These are phyloP conservation scores for Carpinus viminea DNA, from an alignment of 306 rosid species.

Conservation along the genomic window DNA sequence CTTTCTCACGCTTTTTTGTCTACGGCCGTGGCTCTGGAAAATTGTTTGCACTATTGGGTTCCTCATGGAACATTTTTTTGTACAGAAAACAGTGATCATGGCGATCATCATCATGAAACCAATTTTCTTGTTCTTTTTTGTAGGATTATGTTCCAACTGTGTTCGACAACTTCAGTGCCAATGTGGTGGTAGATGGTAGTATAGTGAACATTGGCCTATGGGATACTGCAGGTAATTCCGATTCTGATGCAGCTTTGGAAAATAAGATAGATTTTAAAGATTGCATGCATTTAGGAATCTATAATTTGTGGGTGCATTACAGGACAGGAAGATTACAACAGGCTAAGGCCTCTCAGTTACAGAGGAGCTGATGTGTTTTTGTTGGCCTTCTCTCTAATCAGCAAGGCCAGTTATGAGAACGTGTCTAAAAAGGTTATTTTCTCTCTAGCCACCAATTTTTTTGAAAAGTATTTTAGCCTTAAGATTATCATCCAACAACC, in stretches of 20 bases:
- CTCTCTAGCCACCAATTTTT: neutral
- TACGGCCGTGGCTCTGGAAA: no score
- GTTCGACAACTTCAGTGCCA: conserved; percentile 72
- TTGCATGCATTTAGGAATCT: neutral
- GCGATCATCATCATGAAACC: neutral
- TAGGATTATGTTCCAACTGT: conserved; percentile 53
- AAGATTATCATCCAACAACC: neutral
- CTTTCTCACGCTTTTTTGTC: no score
- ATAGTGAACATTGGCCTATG: conserved; percentile 73
- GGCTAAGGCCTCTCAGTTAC: conserved; percentile 94
- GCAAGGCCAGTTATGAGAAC: conserved; percentile 94
- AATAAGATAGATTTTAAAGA: no score
- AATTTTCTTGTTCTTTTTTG: neutral
- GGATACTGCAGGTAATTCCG: conserved; percentile 69
- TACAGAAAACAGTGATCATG: neutral
- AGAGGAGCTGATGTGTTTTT: conserved; percentile 97
- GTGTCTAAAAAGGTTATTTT: conserved; percentile 72
- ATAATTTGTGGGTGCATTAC: conserved; percentile 24
- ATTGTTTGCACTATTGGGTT: no score
- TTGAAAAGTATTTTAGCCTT: neutral
- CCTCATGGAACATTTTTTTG: neutral
- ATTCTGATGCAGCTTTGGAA: neutral
- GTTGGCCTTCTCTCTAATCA: conserved; percentile 86
- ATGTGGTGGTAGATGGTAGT: conserved; percentile 61
- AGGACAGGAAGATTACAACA: conserved; percentile 95